Evolutionary conservation across 768 basidiomycete genomes (phyloP).

Genomic region (Mycena indigotica): DNA sequence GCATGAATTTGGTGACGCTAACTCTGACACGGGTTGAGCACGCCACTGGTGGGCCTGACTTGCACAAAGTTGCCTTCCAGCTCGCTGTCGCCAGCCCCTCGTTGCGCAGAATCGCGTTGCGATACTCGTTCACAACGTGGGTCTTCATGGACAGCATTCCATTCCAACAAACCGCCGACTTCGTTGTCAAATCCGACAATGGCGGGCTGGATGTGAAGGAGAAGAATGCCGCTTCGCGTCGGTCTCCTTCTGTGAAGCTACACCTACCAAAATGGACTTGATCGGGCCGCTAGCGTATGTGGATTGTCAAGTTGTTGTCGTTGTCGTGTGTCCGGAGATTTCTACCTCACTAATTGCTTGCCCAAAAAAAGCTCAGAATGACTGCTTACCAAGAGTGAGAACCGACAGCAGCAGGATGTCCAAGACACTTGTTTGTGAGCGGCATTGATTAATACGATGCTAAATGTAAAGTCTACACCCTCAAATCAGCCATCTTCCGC

Average conservation of each 20-base stretch:
- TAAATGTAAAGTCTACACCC: too few relatives aligned
- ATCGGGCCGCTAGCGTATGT: too few relatives aligned
- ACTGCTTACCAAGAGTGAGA: too few relatives aligned
- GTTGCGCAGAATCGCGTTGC: slow-evolving; percentile 8
- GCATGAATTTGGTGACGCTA: slow-evolving; percentile 12
- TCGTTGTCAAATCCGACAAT: slow-evolving; percentile 11
- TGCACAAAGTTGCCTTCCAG: slow-evolving; percentile 12
- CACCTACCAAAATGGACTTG: slow-evolving; percentile 2
- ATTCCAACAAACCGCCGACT: slow-evolving; percentile 8
- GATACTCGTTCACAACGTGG: slow-evolving; percentile 19
- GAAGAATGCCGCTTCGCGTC: slow-evolving; percentile 1
- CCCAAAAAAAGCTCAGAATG: too few relatives aligned
- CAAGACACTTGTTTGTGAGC: neutral
- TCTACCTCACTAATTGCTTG: too few relatives aligned
- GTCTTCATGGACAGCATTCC: slow-evolving; percentile 22
- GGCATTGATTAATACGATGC: neutral
- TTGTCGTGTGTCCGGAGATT: too few relatives aligned
- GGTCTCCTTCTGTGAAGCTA: slow-evolving; percentile 14
- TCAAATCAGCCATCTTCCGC: slow-evolving; percentile 69
- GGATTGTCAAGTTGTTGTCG: too few relatives aligned
- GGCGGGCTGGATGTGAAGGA: slow-evolving; percentile 9
- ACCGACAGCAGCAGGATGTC: too few relatives aligned
- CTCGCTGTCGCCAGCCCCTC: slow-evolving; percentile 15
- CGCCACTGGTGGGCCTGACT: slow-evolving; percentile 11
- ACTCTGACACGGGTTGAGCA: slow-evolving; percentile 19